A percentile compares a stretch with the other conserved stretches of the same genome.
Evolutionary conservation across 2,329 filamentous ascomycete species (phyloP).

Genomic region (Trichothecium roseum): DNA sequence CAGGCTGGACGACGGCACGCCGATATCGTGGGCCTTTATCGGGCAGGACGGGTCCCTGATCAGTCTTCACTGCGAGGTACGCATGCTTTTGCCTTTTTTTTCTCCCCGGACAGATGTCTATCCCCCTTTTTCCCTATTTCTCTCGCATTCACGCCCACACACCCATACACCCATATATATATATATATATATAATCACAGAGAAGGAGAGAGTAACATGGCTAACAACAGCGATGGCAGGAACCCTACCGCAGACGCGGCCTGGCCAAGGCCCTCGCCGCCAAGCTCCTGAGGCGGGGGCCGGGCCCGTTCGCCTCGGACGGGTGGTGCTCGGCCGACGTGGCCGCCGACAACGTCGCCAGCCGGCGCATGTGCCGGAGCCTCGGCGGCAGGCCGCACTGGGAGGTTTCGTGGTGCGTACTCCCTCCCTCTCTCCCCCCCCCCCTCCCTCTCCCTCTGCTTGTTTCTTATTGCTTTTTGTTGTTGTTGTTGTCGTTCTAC

Average conservation of each 20-base stretch:
- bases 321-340: conserved; percentile 55
- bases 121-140: too few species aligned
- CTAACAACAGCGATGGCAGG: conserved; percentile 23
- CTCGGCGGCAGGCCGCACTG: conserved; percentile 46
- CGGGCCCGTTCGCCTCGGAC: conserved; percentile 32
- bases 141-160: too few species aligned
- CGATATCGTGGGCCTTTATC: conserved; percentile 56
- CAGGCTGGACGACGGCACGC: conserved; percentile 31
- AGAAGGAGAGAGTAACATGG: too few species aligned
- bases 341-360: conserved; percentile 46
- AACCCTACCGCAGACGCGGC: conserved; percentile 47
- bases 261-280: conserved; percentile 51
- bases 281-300: conserved; percentile 44
- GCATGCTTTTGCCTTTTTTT: background rate
- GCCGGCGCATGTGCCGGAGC: conserved; percentile 51
- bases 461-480: too few species aligned
- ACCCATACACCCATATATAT: too few species aligned
- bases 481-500: too few species aligned
- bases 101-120: background rate
- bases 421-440: too few species aligned
- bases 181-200: too few species aligned
- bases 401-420: conserved; percentile 50
- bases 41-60: conserved; percentile 51
- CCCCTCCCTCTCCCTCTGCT: too few species aligned
- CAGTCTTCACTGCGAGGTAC: conserved; percentile 48